Evolutionary conservation across 371 early-diverging fungal species (phyloP).

Genomic region (Mucor sp.): DNA sequence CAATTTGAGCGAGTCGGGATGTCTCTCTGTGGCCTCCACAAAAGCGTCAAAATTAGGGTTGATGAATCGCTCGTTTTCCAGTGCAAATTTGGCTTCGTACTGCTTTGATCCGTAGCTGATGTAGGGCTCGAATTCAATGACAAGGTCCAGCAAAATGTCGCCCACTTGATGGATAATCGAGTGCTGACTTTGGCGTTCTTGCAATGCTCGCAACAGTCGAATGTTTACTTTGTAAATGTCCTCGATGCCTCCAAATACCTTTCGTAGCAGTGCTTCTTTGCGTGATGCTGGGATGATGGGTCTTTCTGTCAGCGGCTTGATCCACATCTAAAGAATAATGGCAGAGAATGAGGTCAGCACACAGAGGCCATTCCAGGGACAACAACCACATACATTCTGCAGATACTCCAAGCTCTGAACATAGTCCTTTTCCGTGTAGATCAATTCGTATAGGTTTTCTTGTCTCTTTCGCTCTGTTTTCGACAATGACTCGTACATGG

Average conservation of each 20-base stretch:
- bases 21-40: slow-evolving; percentile 51
- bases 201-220: slow-evolving; percentile 66
- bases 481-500: slow-evolving; percentile 66
- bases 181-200: slow-evolving; percentile 72
- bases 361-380: neutral
- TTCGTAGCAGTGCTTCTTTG: slow-evolving; percentile 68
- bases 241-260: slow-evolving; percentile 81
- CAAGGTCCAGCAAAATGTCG: slow-evolving; percentile 78
- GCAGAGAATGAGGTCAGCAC: neutral
- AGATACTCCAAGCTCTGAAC: slow-evolving; percentile 72
- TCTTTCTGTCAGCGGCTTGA: slow-evolving; percentile 67
- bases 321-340: slow-evolving; percentile 60
- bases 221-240: slow-evolving; percentile 73
- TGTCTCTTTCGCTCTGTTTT: slow-evolving; percentile 85
- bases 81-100: slow-evolving; percentile 66
- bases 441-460: slow-evolving; percentile 90
- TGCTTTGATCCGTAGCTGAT: slow-evolving; percentile 89
- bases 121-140: slow-evolving; percentile 75
- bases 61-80: slow-evolving; percentile 36
- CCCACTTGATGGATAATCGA: slow-evolving; percentile 80
- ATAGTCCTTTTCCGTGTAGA: slow-evolving; percentile 89
- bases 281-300: slow-evolving; percentile 67
- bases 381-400: slow-evolving; percentile 20
- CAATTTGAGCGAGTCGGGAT: slow-evolving; percentile 66
- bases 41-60: slow-evolving; percentile 41